Evolutionary conservation across 2,329 filamentous ascomycete genomes (phyloP).

Genomic region (Scolecobasidium constrictum): DNA sequence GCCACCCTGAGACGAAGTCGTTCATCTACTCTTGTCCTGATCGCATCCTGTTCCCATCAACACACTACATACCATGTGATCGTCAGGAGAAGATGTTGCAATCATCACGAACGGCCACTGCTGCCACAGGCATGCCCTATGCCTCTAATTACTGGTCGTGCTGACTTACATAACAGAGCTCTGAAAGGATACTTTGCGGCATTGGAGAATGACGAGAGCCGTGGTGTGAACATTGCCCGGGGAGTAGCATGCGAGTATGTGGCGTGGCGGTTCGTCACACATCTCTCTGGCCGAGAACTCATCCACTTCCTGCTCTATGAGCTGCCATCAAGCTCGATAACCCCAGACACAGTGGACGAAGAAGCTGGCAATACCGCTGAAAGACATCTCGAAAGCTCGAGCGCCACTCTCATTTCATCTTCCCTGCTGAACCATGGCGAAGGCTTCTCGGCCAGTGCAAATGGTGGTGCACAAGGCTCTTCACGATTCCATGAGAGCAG

Average conservation of each 20-base stretch:
- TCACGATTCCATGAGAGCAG: slow-evolving; percentile 25
- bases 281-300: slow-evolving; percentile 59
- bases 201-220: slow-evolving; percentile 47
- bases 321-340: slow-evolving; percentile 39
- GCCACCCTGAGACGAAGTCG: slow-evolving; percentile 26
- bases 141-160: not conserved
- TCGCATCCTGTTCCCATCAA: no score
- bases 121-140: not conserved
- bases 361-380: slow-evolving; percentile 1
- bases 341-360: slow-evolving; percentile 10
- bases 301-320: slow-evolving; percentile 67
- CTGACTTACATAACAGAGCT: slow-evolving; percentile 37
- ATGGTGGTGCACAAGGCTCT: not conserved
- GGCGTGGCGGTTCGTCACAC: slow-evolving; percentile 66
- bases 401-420: not conserved
- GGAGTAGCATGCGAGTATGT: slow-evolving; percentile 71
- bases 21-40: no score
- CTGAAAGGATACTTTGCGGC: slow-evolving; percentile 64
- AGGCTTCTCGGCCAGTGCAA: not conserved
- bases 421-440: not conserved
- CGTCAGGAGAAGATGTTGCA: no score
- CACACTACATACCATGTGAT: no score
- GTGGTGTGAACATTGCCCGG: slow-evolving; percentile 55
- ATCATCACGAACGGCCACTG: no score
- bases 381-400: not conserved